Evolutionary conservation across 2,329 filamentous ascomycete genomes (phyloP).

Genomic region (Diplodia mutila): DNA sequence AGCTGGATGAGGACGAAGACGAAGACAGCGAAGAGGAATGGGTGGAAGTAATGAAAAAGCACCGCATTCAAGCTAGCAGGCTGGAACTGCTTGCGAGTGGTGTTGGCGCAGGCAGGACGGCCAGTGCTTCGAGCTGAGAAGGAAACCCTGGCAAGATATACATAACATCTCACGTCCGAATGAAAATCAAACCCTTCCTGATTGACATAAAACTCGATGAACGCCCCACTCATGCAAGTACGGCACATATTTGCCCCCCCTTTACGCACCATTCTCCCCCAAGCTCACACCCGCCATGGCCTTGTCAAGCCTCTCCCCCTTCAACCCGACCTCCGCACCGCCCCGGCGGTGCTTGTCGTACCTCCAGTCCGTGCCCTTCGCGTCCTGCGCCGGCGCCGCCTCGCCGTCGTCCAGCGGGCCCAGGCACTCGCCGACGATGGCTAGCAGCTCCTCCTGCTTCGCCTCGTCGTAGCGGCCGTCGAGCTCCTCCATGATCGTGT

Average conservation of each 20-base stretch:
- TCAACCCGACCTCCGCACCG: slow-evolving; percentile 6
- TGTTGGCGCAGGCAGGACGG: slow-evolving; percentile 40
- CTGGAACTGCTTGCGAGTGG: slow-evolving; percentile 61
- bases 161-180: background rate
- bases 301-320: slow-evolving; percentile 14
- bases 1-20: slow-evolving; percentile 48
- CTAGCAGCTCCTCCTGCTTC: slow-evolving; percentile 37
- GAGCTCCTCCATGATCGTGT: slow-evolving; percentile 43
- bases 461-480: slow-evolving; percentile 38
- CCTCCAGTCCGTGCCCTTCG: slow-evolving; percentile 12
- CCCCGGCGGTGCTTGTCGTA: slow-evolving; percentile 9
- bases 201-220: background rate
- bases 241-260: background rate
- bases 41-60: slow-evolving; percentile 87
- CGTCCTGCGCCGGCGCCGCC: slow-evolving; percentile 39
- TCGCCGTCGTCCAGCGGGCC: slow-evolving; percentile 37
- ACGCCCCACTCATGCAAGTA: background rate
- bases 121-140: background rate
- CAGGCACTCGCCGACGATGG: slow-evolving; percentile 30
- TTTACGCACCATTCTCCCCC: background rate
- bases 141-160: background rate
- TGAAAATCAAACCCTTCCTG: background rate
- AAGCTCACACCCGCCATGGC: slow-evolving; percentile 10
- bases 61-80: slow-evolving; percentile 80
- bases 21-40: slow-evolving; percentile 64